These are phyloP conservation scores for Penicillium sp. DNA, from an alignment of 2,329 filamentous ascomycete species.

Conservation along the genomic window DNA sequence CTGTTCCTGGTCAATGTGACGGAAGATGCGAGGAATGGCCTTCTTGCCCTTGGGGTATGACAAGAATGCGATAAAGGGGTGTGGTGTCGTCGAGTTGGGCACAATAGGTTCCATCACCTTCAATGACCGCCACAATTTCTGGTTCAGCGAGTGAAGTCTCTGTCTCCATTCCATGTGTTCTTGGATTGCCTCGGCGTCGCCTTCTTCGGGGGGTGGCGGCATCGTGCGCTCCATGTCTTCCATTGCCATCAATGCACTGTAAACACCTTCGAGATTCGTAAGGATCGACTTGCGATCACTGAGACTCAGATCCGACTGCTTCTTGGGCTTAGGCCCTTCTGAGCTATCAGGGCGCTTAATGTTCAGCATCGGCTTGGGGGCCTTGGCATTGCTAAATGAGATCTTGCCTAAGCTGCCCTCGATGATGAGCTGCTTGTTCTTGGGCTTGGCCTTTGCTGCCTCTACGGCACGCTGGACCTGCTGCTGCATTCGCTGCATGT, in stretches of 20 bases:
- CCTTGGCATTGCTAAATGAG: conserved; percentile 98
- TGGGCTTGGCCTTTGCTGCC: conserved; percentile 94
- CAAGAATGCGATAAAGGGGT: conserved; percentile 95
- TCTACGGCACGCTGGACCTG: conserved; percentile 97
- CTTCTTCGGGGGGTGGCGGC: conserved; percentile 65
- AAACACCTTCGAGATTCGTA: conserved; percentile 84
- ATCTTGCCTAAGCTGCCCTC: conserved; percentile 97
- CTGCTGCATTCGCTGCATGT: conserved; percentile 98
- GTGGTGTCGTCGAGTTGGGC: conserved; percentile 64
- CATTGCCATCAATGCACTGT: conserved; percentile 84
- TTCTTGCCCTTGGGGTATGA: conserved; percentile 96
- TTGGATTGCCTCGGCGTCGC: conserved; percentile 68
- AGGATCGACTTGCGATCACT: conserved; percentile 81
- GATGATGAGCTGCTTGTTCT: conserved; percentile 95
- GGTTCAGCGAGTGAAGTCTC: conserved; percentile 68
- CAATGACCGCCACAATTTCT: conserved; percentile 77
- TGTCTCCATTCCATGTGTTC: conserved; percentile 78
- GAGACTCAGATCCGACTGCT: conserved; percentile 54
- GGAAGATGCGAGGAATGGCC: conserved; percentile 90
- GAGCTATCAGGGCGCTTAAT: conserved; percentile 81
- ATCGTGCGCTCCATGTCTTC: conserved; percentile 87
- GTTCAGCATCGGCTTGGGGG: conserved; percentile 89
- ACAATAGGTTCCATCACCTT: conserved; percentile 93
- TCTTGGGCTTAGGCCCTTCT: conserved; percentile 56
- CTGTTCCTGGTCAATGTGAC: conserved; percentile 87